Percentiles rank a stretch among this genome's conserved stretches.
Conservation (phyloP, 495 filamentous ascomycete genomes). For the Xylaria palmicola region DNA sequence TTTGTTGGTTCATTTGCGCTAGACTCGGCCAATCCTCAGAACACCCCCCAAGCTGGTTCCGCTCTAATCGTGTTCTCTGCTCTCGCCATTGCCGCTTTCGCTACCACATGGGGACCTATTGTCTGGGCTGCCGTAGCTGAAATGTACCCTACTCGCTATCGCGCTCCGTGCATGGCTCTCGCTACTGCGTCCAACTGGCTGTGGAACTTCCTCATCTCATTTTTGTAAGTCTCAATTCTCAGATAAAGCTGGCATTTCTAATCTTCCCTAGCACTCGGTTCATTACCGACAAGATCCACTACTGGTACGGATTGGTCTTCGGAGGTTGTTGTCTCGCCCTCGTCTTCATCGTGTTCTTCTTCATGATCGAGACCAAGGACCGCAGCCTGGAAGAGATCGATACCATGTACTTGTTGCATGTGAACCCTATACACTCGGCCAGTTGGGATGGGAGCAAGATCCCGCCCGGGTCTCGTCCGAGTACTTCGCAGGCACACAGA, state of each 20-base stretch:
- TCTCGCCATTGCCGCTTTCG: constrained; percentile 62
- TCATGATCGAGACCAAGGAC: constrained; percentile 58
- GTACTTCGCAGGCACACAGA: constrained; percentile 5
- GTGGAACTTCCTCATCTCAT: constrained; percentile 72
- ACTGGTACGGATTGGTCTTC: constrained; percentile 82
- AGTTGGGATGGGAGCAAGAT: constrained; percentile 43
- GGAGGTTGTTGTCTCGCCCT: constrained; percentile 67
- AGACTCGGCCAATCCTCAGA: constrained; percentile 45
- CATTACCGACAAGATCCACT: constrained; percentile 72
- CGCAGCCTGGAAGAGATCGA: constrained; percentile 63
- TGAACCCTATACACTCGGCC: constrained; percentile 66
- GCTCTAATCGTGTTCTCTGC: constrained; percentile 82
- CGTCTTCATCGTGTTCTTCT: constrained; percentile 80
- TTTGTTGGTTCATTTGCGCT: constrained; percentile 59
- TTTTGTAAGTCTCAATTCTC: constrained; percentile 42
- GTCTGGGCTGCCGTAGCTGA: constrained; percentile 80
- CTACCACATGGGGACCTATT: constrained; percentile 81
- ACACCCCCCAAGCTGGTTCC: constrained; percentile 59
- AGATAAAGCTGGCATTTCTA: too few species aligned
- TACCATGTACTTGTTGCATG: constrained; percentile 76
- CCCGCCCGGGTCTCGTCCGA: constrained; percentile 18
- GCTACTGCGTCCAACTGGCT: constrained; percentile 84
- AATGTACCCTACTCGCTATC: constrained; percentile 76
- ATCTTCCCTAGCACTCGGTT: constrained; percentile 57
- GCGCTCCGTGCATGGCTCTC: constrained; percentile 71